Evolutionary conservation across 192 early-diverging fungal species (phyloP).

Genomic region (Pilobolus umbonatus): DNA sequence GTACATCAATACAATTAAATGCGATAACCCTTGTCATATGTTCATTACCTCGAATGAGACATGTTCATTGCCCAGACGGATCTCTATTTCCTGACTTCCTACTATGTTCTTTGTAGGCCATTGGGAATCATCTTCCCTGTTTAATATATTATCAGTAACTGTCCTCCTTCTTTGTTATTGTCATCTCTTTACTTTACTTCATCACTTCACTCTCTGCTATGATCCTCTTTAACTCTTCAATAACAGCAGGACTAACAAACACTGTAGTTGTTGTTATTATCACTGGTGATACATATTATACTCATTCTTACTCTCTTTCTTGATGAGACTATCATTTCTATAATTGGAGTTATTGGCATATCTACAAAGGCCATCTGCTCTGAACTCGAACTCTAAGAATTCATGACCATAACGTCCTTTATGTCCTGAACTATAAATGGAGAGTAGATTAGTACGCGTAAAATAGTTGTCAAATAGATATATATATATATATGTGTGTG

Average conservation of each 20-base stretch:
- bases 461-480: not conserved
- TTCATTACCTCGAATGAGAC: slow-evolving; percentile 80
- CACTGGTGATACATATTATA: not conserved
- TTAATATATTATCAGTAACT: not conserved
- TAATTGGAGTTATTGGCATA: slow-evolving; percentile 99
- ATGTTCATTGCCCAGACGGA: slow-evolving; percentile 83
- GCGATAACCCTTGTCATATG: not conserved
- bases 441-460: not conserved
- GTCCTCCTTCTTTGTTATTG: not conserved
- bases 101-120: slow-evolving; percentile 91
- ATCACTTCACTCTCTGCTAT: slow-evolving; percentile 87
- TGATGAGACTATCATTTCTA: slow-evolving; percentile 93
- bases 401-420: slow-evolving; percentile 96
- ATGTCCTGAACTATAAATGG: slow-evolving; percentile 68
- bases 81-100: slow-evolving; percentile 93
- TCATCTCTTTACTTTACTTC: slow-evolving; percentile 45
- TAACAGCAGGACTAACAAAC: slow-evolving; percentile 68
- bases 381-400: slow-evolving; percentile 97
- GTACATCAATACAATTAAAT: slow-evolving; percentile 16
- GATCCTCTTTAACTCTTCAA: slow-evolving; percentile 87
- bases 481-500: too few species aligned
- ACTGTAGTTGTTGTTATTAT: slow-evolving; percentile 40
- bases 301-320: slow-evolving; percentile 70
- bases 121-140: slow-evolving; percentile 80
- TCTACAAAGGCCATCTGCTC: slow-evolving; percentile 77